Conservation (phyloP, 352 stramenopile genomes). For the Thalassiosira sp. region DNA sequence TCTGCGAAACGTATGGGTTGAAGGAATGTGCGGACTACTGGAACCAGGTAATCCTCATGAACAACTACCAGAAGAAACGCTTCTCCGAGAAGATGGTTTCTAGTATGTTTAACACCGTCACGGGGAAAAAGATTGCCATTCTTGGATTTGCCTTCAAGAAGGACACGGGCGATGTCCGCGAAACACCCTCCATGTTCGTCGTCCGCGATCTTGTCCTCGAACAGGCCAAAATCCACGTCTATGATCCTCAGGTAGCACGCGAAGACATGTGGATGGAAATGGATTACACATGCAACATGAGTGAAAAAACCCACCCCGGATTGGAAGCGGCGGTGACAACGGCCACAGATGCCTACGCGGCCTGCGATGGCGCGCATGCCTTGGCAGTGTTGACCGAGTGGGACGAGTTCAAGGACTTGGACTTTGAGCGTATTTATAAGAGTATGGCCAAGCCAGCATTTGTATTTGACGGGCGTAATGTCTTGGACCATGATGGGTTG, state of each 20-base stretch:
- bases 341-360: constrained; percentile 88
- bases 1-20: constrained; percentile 97
- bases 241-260: constrained; percentile 94
- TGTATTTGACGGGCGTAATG: constrained; percentile 98
- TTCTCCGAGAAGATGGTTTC: constrained; percentile 97
- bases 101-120: constrained; percentile 99
- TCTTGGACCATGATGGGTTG: constrained; percentile 92
- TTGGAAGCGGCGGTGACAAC: constrained; percentile 87
- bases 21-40: constrained; percentile 98
- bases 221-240: constrained; percentile 93
- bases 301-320: constrained; percentile 86
- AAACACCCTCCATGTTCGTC: constrained; percentile 97
- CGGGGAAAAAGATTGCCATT: constrained; percentile 99
- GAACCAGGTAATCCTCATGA: constrained; percentile 98
- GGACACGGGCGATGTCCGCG: constrained; percentile 98
- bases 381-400: constrained; percentile 96
- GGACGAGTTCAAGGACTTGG: constrained; percentile 97
- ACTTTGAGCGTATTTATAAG: constrained; percentile 95
- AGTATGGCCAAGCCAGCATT: constrained; percentile 98
- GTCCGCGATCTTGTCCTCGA: constrained; percentile 96
- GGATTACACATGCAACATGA: constrained; percentile 93
- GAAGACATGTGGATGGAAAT: constrained; percentile 93
- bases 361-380: constrained; percentile 86
- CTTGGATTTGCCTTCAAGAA: constrained; percentile 99
- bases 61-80: constrained; percentile 99